Evolutionary conservation across 768 basidiomycete species (phyloP).

Genomic region (Floccularia luteovirens): DNA sequence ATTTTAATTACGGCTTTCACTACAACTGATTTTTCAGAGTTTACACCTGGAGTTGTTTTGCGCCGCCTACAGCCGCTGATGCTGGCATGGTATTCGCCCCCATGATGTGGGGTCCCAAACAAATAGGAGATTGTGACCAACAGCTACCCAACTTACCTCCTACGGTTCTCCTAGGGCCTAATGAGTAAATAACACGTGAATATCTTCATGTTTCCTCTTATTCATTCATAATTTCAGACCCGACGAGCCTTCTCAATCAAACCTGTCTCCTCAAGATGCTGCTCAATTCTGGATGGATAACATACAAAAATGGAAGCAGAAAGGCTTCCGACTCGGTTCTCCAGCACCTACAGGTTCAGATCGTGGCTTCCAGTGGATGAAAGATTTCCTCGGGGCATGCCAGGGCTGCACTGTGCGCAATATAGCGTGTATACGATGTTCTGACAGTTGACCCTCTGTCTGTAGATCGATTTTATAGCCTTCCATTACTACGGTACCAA

Average conservation of each 20-base stretch:
- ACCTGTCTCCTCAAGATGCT: slow-evolving; percentile 44
- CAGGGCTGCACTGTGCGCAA: slow-evolving; percentile 45
- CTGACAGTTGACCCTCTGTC: not conserved
- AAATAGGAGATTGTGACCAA: slow-evolving; percentile 38
- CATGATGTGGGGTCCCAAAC: slow-evolving; percentile 65
- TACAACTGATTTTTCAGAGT: slow-evolving; percentile 20
- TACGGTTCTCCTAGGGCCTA: slow-evolving; percentile 46
- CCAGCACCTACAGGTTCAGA: slow-evolving; percentile 64
- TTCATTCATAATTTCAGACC: slow-evolving; percentile 39
- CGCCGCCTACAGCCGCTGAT: slow-evolving; percentile 27
- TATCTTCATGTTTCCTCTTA: not conserved
- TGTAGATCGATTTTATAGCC: slow-evolving; percentile 47
- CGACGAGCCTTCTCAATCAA: slow-evolving; percentile 53
- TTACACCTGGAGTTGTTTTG: slow-evolving; percentile 63
- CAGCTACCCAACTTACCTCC: slow-evolving; percentile 46
- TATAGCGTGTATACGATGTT: slow-evolving; percentile 7
- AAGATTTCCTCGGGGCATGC: slow-evolving; percentile 48
- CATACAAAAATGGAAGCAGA: slow-evolving; percentile 45
- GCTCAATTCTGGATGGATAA: slow-evolving; percentile 52
- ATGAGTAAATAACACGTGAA: slow-evolving; percentile 66
- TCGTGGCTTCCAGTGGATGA: slow-evolving; percentile 57
- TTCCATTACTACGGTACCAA: slow-evolving; percentile 65
- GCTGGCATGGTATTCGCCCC: slow-evolving; percentile 50
- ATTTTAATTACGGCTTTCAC: not conserved
- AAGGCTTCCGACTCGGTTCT: slow-evolving; percentile 52